Conservation (phyloP, 768 basidiomycete species). For the Mycena alexandri region DNA sequence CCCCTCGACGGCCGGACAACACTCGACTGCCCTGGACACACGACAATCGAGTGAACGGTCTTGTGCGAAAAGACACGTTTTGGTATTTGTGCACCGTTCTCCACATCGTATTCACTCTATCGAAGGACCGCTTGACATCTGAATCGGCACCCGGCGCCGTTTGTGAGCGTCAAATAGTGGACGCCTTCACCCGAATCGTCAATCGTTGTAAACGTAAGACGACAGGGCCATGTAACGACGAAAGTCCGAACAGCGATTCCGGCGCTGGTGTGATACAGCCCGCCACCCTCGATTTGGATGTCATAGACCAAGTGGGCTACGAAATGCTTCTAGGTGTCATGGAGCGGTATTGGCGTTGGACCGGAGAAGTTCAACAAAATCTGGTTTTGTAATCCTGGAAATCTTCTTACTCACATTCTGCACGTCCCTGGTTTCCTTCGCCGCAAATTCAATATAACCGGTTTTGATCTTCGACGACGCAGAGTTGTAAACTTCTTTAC, state of each 20-base stretch:
- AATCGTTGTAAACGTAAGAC: slow-evolving; percentile 27
- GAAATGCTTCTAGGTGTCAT: slow-evolving; percentile 55
- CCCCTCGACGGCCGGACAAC: slow-evolving; percentile 26
- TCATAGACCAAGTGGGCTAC: slow-evolving; percentile 53
- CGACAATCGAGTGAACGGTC: slow-evolving; percentile 49
- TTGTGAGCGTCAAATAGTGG: slow-evolving; percentile 23
- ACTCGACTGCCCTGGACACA: slow-evolving; percentile 21
- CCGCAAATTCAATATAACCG: too few species aligned
- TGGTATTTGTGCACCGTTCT: slow-evolving; percentile 67
- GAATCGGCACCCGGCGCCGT: slow-evolving; percentile 14
- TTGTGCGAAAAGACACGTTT: slow-evolving; percentile 62
- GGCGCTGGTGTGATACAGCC: slow-evolving; percentile 11
- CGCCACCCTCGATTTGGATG: slow-evolving; percentile 31
- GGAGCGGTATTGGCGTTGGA: slow-evolving; percentile 51
- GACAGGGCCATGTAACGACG: slow-evolving; percentile 23
- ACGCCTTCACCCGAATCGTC: slow-evolving; percentile 28
- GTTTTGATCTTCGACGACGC: too few species aligned
- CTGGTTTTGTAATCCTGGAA: background rate
- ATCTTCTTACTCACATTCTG: background rate
- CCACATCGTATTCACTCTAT: slow-evolving; percentile 49
- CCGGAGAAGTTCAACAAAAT: slow-evolving; percentile 1
- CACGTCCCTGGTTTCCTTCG: too few species aligned
- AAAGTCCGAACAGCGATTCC: slow-evolving; percentile 26
- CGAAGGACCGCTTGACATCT: slow-evolving; percentile 12
- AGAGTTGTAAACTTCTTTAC: too few species aligned